Evolutionary conservation across 495 filamentous ascomycete genomes (phyloP), one percentile per base, ranked within the genome.

Genomic region (Penicillium dipodomyicola): DNA sequence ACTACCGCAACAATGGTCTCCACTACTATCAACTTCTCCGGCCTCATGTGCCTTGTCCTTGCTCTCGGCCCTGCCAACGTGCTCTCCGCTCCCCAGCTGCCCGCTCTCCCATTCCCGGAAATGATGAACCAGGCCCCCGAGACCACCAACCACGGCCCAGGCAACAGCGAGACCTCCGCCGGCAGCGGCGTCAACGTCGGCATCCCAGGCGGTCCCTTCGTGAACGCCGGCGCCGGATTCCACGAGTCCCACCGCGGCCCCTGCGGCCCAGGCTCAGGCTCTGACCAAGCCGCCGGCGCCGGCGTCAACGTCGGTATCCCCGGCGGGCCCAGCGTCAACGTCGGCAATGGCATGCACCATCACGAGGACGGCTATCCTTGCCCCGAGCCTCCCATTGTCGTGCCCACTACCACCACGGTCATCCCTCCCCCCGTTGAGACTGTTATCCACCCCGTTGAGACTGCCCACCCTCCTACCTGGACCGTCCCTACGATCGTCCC

Each of bases 1-100:
- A 10, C 46, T 44, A 56, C 33, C 35, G 35, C 45, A 51, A 67
- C 46, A 59, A 76, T 74, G 73, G 47, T 61, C 60, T 63, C 67
- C 56, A 62, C 57, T 51, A 60, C 64, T 52, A 72, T 74, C 56
- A 68, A 48, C 41, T 44, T 70, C 58, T 69, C 70, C 6, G 59
- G 73, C 51, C 63, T 72, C 43, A 53, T 78, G 59, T 71, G 68
- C 59, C 67, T 76, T 5, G 22, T 73, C 46, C 66, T 78, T 20
- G 60, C 72, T 45, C 54, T 67, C 35, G 67, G 66, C 32, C 72
- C 73, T 29, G 60, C 64, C 11, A 56, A 68, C 7, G 66, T 74
- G 25, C 61, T 78, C 17, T 63, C 75, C 14, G 66, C 64, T 17
- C 75, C 66, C 19, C 61, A 67, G 52, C 40, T 62, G 47, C 64